Percentiles rank a stretch among this genome's conserved stretches.
phyloP scores from a whole-genome alignment of 2,329 filamentous ascomycete genomes.

The Aspergillus sp. region DNA sequence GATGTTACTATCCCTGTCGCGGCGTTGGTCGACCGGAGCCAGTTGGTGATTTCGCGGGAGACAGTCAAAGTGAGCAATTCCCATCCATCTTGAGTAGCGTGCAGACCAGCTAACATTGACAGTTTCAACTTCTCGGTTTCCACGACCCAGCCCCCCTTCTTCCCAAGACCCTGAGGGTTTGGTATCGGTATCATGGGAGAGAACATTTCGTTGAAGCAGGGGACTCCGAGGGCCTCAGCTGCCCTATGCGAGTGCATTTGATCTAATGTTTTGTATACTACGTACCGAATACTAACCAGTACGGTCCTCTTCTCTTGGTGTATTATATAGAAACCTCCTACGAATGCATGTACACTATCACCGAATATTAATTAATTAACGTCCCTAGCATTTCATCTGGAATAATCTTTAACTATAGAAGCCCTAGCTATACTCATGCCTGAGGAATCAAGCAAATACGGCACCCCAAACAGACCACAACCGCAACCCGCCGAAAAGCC shows the following conservation, averaged over 20 bases:
- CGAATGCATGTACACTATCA: background rate
- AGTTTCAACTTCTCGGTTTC: conserved; percentile 38
- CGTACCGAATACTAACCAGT: too few species aligned
- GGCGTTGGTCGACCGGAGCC: conserved; percentile 35
- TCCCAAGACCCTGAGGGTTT: conserved; percentile 33
- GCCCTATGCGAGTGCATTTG: conserved; percentile 34
- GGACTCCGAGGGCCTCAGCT: conserved; percentile 30
- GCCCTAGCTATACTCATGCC: background rate
- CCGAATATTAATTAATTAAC: too few species aligned
- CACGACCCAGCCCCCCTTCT: conserved; percentile 36
- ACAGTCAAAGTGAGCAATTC: conserved; percentile 26
- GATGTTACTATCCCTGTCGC: conserved; percentile 40
- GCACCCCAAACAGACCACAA: background rate
- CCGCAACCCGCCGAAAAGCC: background rate
- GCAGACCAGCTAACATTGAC: conserved; percentile 10
- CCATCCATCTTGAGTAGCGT: background rate
- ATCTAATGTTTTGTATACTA: conserved; percentile 1
- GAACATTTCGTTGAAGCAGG: conserved; percentile 32
- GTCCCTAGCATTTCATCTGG: background rate
- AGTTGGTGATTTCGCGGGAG: conserved; percentile 30
- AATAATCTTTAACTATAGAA: background rate
- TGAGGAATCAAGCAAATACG: background rate
- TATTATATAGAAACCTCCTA: background rate
- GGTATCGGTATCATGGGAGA: conserved; percentile 34
- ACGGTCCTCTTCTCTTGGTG: background rate